Base-by-base conservation (phyloP, 441 rosid species). In the Euphorbia schlechtendalii region DNA sequence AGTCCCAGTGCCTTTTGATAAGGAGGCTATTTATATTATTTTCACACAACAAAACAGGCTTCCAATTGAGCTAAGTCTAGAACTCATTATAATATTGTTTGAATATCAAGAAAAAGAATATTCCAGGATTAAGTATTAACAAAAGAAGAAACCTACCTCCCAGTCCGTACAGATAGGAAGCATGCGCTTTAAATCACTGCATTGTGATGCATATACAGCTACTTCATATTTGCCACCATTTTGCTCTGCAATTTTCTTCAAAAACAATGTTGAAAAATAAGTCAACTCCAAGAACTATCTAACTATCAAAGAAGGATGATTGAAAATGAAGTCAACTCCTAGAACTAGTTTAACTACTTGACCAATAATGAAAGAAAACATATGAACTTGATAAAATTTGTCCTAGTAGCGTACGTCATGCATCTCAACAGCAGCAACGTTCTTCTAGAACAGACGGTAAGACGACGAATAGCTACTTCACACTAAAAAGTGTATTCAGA, bases 111-210 rank as follows among this genome's bases (percentile, higher is more conserved):
- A 25, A 17, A 36, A 71, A 59, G 10, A 0, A 13, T 25, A 41
- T 22, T 27, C 58, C 67, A 53, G 17, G 25, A 58, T 13, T 51
- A 45, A 18, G n/a, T 28, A 46, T 67, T 57, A 60, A 40, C 43
- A 59, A 28, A 66, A 41, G 48, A 66, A 43, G 30, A 20, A 70
- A 51, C 43, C 27, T 83, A 92, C 98, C 98, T 95, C 99, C 99
- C 99, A 95, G 80, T 95, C 96, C 28, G 90, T 78, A 75, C 99
- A 91, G 73, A 85, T 73, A 34, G 96, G 88, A 80, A 95, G 88
- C 86, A 91, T 80, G 58, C 86, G 89, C 84, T 81, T 88, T 66
- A 91, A 78, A 81, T 95, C 81, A 83, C 99, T 86, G 79, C 96
- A 95, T 51, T 82, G 96, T 52, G 81, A 76, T 73, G 99, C 98